These are phyloP conservation scores for Nannochloris sp. DNA, from an alignment of 139 green algal species.

Conservation along the genomic window DNA sequence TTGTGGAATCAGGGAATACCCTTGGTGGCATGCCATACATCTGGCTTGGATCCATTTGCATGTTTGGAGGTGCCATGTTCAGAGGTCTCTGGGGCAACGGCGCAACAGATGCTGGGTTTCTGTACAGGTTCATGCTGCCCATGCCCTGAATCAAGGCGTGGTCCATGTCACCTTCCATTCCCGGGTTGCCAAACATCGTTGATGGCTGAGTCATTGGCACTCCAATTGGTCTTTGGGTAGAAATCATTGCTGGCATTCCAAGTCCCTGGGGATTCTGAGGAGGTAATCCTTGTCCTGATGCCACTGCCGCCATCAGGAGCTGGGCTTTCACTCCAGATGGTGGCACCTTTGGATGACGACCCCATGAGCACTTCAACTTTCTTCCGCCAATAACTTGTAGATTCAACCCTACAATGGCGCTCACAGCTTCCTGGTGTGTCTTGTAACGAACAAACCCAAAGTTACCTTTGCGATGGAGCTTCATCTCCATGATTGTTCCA, in stretches of 20 bases:
- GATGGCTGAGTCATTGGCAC: not conserved
- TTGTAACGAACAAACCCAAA: slow-evolving; percentile 62
- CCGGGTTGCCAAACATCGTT: too few relatives aligned
- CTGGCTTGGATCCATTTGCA: too few relatives aligned
- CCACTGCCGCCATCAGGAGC: slow-evolving; percentile 48
- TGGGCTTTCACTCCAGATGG: slow-evolving; percentile 71
- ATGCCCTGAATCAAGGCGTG: not conserved
- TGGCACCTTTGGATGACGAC: slow-evolving; percentile 31
- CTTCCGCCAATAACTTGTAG: slow-evolving; percentile 32
- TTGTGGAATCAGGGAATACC: too few relatives aligned
- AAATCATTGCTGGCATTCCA: not conserved
- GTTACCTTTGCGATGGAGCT: slow-evolving; percentile 54
- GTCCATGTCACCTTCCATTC: not conserved
- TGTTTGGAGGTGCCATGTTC: too few relatives aligned
- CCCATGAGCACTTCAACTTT: slow-evolving; percentile 47
- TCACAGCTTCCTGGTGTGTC: slow-evolving; percentile 45
- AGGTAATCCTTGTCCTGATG: slow-evolving; percentile 2
- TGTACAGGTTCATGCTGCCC: not conserved
- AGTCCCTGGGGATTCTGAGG: slow-evolving; percentile 1
- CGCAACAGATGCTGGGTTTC: not conserved
- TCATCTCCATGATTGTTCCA: slow-evolving; percentile 53
- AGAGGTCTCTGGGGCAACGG: not conserved
- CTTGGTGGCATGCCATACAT: slow-evolving; percentile 1
- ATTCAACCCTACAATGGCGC: slow-evolving; percentile 50
- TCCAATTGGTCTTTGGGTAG: not conserved